A percentile compares a stretch with the other conserved stretches of the same genome.
Evolutionary conservation across 129 eudicot genomes (phyloP).

Genomic region (Solidago caesia): DNA sequence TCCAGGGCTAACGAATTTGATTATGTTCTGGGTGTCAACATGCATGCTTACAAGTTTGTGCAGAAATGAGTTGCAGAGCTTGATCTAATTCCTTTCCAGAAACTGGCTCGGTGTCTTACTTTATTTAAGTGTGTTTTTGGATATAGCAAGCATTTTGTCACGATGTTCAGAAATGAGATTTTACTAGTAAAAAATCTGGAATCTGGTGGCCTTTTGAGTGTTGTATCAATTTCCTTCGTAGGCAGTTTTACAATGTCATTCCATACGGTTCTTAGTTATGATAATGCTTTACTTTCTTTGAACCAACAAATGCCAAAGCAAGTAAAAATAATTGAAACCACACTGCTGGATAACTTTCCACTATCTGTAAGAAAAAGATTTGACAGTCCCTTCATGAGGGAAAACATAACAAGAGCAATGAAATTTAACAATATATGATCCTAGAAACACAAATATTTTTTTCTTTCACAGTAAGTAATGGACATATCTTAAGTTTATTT

Average conservation of each 20-base stretch:
- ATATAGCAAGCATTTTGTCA: slow-evolving; percentile 5
- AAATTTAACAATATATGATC: not conserved
- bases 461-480: not conserved
- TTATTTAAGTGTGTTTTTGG: not conserved
- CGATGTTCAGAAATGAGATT: slow-evolving; percentile 21
- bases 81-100: not conserved
- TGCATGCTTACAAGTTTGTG: not conserved
- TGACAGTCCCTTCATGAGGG: not conserved
- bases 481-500: not conserved
- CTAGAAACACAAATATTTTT: not conserved
- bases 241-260: not conserved
- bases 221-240: not conserved
- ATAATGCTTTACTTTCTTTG: not conserved
- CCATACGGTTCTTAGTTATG: not conserved
- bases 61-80: not conserved
- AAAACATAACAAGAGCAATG: not conserved
- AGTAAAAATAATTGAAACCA: too few species aligned
- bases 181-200: too few species aligned
- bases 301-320: not conserved
- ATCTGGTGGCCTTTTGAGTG: not conserved
- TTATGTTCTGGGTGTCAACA: not conserved
- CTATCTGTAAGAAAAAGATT: slow-evolving; percentile 22
- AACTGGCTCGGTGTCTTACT: not conserved
- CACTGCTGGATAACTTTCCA: slow-evolving; percentile 16
- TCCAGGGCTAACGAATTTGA: not conserved